Conservation (phyloP, 495 filamentous ascomycete species). For the Talaromyces proteolyticus region DNA sequence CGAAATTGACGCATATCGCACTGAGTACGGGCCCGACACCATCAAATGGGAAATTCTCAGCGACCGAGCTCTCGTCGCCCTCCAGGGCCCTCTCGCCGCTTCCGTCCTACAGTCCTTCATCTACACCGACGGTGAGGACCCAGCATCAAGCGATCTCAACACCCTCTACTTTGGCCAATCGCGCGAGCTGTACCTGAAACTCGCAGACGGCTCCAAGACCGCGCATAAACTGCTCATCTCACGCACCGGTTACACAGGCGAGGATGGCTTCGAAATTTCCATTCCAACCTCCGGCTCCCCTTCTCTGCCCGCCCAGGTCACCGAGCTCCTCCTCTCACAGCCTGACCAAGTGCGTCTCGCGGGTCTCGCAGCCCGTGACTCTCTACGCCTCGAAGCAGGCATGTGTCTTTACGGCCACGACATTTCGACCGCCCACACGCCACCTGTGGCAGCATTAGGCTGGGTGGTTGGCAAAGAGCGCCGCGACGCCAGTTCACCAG, state of each 20-base stretch:
- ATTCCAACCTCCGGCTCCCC: slow-evolving; percentile 49
- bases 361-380: slow-evolving; percentile 87
- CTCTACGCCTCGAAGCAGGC: slow-evolving; percentile 86
- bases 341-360: slow-evolving; percentile 66
- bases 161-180: slow-evolving; percentile 77
- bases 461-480: slow-evolving; percentile 84
- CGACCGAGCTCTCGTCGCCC: slow-evolving; percentile 64
- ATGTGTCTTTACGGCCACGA: slow-evolving; percentile 99
- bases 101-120: slow-evolving; percentile 56
- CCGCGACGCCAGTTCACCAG: slow-evolving; percentile 41
- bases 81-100: slow-evolving; percentile 78
- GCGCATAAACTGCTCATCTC: slow-evolving; percentile 65
- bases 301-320: slow-evolving; percentile 35
- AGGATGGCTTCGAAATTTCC: slow-evolving; percentile 97
- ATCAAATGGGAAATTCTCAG: slow-evolving; percentile 68
- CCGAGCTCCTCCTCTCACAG: slow-evolving; percentile 58
- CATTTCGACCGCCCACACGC: slow-evolving; percentile 82
- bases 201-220: slow-evolving; percentile 34
- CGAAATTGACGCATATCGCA: slow-evolving; percentile 53
- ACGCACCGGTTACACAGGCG: slow-evolving; percentile 90
- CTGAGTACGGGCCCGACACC: slow-evolving; percentile 36
- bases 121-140: slow-evolving; percentile 26
- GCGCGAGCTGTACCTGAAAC: slow-evolving; percentile 47
- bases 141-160: slow-evolving; percentile 48
- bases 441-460: slow-evolving; percentile 72